Percentiles rank a stretch among this genome's conserved stretches.
phyloP scores from a whole-genome alignment of 257 asterid species.

The Primulina huaijiensis region DNA sequence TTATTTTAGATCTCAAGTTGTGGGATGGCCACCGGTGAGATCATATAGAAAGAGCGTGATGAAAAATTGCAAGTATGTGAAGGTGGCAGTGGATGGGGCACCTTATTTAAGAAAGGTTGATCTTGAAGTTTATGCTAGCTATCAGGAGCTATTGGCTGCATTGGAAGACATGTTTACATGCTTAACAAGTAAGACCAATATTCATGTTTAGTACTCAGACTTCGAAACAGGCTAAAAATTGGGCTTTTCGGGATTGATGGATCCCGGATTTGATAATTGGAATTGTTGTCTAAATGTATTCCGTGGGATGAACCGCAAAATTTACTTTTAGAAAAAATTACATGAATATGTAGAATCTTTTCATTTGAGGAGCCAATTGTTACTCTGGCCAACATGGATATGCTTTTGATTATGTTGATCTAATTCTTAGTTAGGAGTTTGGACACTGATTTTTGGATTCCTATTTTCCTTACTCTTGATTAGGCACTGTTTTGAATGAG shows the following conservation, averaged over 20 bases:
- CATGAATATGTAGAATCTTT: no score
- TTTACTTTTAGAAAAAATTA: background rate
- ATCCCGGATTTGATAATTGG: background rate
- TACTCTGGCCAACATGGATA: background rate
- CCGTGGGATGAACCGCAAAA: no score
- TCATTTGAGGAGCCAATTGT: background rate
- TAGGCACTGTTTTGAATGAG: constrained; percentile 55
- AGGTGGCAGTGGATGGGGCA: constrained; percentile 82
- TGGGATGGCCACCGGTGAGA: constrained; percentile 89
- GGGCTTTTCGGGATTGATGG: background rate
- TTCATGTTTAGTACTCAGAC: no score
- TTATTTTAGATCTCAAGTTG: constrained; percentile 45
- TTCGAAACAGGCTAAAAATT: no score
- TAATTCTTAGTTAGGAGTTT: background rate
- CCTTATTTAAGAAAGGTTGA: constrained; percentile 71
- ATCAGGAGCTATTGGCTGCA: constrained; percentile 49
- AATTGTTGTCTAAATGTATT: no score
- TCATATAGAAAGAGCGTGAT: constrained; percentile 48
- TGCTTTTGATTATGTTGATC: background rate
- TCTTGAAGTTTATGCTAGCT: constrained; percentile 45
- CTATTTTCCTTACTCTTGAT: background rate
- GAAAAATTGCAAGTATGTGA: constrained; percentile 54
- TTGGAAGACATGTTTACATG: constrained; percentile 60
- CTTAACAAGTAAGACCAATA: constrained; percentile 24
- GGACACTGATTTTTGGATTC: background rate